phyloP scores from a whole-genome alignment of 2,329 filamentous ascomycete genomes.

The Fonsecaea monophora region DNA sequence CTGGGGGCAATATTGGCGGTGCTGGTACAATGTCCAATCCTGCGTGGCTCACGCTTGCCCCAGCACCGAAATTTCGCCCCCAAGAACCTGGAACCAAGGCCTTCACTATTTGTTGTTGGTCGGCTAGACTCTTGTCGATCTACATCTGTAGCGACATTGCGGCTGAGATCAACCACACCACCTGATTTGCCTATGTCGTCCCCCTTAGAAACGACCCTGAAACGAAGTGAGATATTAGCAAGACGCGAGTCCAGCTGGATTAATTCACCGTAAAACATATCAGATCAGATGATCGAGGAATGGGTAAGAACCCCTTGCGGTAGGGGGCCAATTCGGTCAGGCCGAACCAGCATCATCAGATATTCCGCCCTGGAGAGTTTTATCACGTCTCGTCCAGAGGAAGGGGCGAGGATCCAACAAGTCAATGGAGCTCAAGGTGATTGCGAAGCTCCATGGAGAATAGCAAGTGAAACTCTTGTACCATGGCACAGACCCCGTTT shows the following conservation, averaged over 20 bases:
- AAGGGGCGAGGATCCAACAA: not conserved
- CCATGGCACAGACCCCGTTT: not conserved
- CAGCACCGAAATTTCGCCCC: conserved; percentile 5
- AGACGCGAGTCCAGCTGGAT: conserved; percentile 4
- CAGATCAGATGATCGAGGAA: not conserved
- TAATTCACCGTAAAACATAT: not conserved
- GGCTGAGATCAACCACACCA: conserved; percentile 10
- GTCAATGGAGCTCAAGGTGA: not conserved
- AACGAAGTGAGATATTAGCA: conserved; percentile 3
- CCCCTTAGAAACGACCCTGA: conserved; percentile 5
- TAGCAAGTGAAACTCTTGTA: not conserved
- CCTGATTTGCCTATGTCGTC: conserved; percentile 6
- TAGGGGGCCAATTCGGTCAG: not conserved
- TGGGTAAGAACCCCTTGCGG: not conserved
- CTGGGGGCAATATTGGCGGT: not conserved
- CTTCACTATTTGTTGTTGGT: not conserved
- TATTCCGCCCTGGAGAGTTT: not conserved
- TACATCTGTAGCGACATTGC: conserved; percentile 3
- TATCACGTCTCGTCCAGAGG: not conserved
- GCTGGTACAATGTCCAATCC: not conserved
- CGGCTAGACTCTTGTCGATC: not conserved
- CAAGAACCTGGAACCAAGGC: not conserved
- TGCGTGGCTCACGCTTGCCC: not conserved
- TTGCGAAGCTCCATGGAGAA: not conserved
- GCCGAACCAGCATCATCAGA: not conserved